Conservation (phyloP, 805 yeast species). For the Metschnikowia peoriensis region DNA sequence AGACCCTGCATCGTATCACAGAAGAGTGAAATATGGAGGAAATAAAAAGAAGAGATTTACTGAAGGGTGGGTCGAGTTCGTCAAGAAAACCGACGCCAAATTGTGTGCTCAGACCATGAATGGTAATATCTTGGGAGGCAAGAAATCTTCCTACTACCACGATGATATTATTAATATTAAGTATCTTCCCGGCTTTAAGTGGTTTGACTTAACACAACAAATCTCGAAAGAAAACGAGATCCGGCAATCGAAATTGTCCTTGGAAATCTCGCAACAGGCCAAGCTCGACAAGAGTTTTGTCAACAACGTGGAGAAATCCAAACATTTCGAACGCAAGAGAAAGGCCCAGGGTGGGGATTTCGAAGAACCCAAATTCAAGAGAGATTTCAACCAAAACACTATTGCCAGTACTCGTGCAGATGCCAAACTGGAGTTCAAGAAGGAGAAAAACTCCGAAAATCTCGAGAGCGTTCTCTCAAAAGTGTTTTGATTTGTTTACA, state of each 20-base stretch:
- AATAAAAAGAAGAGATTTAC: slow-evolving; percentile 83
- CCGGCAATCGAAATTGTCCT: slow-evolving; percentile 80
- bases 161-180: slow-evolving; percentile 92
- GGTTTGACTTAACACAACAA: slow-evolving; percentile 93
- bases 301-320: slow-evolving; percentile 80
- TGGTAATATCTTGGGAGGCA: slow-evolving; percentile 89
- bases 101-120: slow-evolving; percentile 82
- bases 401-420: slow-evolving; percentile 66
- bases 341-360: slow-evolving; percentile 18
- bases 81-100: slow-evolving; percentile 81
- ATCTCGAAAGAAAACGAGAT: slow-evolving; percentile 86
- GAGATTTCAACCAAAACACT: slow-evolving; percentile 68
- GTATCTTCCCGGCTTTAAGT: slow-evolving; percentile 87
- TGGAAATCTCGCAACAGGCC: slow-evolving; percentile 87
- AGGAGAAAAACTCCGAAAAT: slow-evolving; percentile 38
- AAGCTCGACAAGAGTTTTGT: slow-evolving; percentile 82
- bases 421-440: slow-evolving; percentile 49
- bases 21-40: slow-evolving; percentile 83
- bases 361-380: slow-evolving; percentile 23
- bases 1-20: slow-evolving; percentile 58
- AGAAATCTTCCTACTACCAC: slow-evolving; percentile 83
- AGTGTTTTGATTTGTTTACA: slow-evolving; percentile 38
- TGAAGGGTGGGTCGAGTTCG: slow-evolving; percentile 97
- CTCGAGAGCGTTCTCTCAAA: slow-evolving; percentile 50
- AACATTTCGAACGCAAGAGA: slow-evolving; percentile 62